Percentiles rank a stretch among this genome's conserved stretches.
These are phyloP conservation scores for Aspergillus leporis DNA, from an alignment of 495 filamentous ascomycete genomes.

Conservation along the genomic window DNA sequence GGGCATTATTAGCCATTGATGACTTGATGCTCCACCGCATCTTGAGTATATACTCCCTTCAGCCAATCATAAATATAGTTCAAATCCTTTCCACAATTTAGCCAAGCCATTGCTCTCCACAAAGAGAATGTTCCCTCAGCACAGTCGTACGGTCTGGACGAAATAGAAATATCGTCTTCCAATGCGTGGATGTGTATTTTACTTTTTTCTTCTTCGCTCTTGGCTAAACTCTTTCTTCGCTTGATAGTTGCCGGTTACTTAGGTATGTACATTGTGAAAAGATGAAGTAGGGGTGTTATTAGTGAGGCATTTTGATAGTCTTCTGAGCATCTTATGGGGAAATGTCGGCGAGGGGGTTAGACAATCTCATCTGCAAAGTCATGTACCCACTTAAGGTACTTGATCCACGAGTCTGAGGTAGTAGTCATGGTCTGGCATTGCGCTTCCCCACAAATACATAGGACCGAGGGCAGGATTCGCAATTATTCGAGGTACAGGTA, in stretches of 20 bases:
- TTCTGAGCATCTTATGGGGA: background rate
- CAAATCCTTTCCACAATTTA: background rate
- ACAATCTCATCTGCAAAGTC: background rate
- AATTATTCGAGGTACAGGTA: no score
- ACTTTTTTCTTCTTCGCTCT: background rate
- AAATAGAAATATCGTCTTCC: background rate
- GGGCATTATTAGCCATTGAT: background rate
- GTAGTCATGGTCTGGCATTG: background rate
- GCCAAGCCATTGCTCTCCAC: conserved; percentile 3
- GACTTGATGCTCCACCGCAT: no score
- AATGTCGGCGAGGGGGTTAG: background rate
- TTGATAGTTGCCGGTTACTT: background rate
- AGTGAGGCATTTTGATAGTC: background rate
- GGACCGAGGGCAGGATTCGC: background rate
- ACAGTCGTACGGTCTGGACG: background rate
- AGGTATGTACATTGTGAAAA: background rate
- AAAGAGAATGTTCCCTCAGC: background rate
- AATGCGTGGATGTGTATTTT: background rate
- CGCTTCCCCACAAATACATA: background rate
- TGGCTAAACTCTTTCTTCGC: background rate
- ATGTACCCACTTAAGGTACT: background rate
- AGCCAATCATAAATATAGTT: background rate
- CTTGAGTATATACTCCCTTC: background rate
- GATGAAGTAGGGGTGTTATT: background rate
- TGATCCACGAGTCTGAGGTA: no score